Conservation (phyloP, 2,329 filamentous ascomycete species). For the Mycocentrospora acerina region DNA sequence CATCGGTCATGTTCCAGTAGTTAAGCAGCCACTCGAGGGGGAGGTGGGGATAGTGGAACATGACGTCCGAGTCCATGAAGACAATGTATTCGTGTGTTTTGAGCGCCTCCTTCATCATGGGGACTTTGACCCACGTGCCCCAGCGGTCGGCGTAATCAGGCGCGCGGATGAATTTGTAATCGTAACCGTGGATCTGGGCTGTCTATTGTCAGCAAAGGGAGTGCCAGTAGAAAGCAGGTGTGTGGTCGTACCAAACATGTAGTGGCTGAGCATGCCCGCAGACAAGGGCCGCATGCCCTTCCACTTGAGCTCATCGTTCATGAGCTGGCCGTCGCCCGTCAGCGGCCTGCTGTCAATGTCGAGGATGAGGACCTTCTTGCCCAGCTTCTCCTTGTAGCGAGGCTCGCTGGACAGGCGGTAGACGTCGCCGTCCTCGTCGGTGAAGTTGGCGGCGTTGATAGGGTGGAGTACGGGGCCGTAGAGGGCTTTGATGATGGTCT, state of each 20-base stretch:
- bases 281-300: slow-evolving; percentile 40
- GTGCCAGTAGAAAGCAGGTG: too few species aligned
- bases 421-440: slow-evolving; percentile 40
- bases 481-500: slow-evolving; percentile 40
- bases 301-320: slow-evolving; percentile 40
- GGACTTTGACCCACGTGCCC: slow-evolving; percentile 54
- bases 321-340: slow-evolving; percentile 36
- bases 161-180: slow-evolving; percentile 51
- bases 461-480: slow-evolving; percentile 40
- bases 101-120: slow-evolving; percentile 46
- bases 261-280: slow-evolving; percentile 43
- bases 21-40: slow-evolving; percentile 55
- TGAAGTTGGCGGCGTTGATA: slow-evolving; percentile 39
- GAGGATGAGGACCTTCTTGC: slow-evolving; percentile 41
- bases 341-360: slow-evolving; percentile 43
- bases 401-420: slow-evolving; percentile 34
- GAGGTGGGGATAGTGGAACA: slow-evolving; percentile 50
- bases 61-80: slow-evolving; percentile 54
- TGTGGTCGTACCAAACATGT: slow-evolving; percentile 36
- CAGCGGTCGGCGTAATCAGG: slow-evolving; percentile 45
- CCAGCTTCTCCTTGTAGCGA: slow-evolving; percentile 37
- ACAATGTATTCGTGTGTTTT: slow-evolving; percentile 48
- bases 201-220: slow-evolving; percentile 13
- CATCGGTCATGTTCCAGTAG: slow-evolving; percentile 50
- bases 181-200: slow-evolving; percentile 53